phyloP scores from a whole-genome alignment of 2,329 filamentous ascomycete species.

The Penicillium brevicompactum region DNA sequence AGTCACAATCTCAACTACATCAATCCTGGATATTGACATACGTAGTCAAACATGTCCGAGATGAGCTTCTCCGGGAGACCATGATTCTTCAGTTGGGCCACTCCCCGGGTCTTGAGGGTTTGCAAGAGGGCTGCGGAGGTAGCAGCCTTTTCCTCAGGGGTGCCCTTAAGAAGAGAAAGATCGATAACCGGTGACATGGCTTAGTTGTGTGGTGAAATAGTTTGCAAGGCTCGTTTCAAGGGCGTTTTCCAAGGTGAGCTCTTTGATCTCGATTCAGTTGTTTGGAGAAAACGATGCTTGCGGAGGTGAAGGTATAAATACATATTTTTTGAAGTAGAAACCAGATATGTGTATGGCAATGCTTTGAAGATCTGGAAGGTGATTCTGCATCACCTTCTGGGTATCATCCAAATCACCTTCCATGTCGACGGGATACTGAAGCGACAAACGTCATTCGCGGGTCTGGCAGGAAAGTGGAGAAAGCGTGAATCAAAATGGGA shows the following conservation, averaged over 20 bases:
- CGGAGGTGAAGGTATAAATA: background rate
- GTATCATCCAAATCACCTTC: background rate
- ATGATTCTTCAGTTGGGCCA: conserved; percentile 21
- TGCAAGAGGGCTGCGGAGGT: conserved; percentile 11
- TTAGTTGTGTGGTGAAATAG: background rate
- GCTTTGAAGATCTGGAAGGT: background rate
- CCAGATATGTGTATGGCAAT: background rate
- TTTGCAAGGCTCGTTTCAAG: background rate
- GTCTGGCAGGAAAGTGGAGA: too few species aligned
- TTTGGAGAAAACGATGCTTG: background rate
- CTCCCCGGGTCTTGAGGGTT: conserved; percentile 18
- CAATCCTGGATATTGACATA: background rate
- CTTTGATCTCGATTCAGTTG: background rate
- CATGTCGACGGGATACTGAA: background rate
- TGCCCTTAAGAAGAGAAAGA: conserved; percentile 18
- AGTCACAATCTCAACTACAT: rapidly evolving
- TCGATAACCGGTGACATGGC: conserved; percentile 16
- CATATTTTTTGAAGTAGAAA: background rate
- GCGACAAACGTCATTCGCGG: background rate
- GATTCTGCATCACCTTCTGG: background rate
- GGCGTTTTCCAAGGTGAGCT: background rate
- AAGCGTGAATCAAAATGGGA: background rate
- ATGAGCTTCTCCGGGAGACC: conserved; percentile 16
- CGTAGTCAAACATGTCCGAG: conserved; percentile 17
- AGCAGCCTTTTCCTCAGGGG: conserved; percentile 12